Evolutionary conservation across 441 rosid species (phyloP).

Genomic region (Melastoma candidum): DNA sequence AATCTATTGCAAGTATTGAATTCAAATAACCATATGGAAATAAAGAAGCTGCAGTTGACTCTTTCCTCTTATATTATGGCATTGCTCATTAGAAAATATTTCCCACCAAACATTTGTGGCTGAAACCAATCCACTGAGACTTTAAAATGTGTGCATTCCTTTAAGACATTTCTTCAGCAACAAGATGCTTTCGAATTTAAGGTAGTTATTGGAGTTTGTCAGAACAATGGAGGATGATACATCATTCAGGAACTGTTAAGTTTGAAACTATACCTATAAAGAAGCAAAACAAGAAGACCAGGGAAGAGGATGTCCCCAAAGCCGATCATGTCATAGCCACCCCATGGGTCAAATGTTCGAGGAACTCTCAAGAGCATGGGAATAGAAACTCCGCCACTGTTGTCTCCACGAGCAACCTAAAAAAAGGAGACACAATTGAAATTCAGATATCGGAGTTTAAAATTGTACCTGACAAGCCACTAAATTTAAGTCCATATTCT

Average conservation of each 20-base stretch:
- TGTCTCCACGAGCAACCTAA: slow-evolving; percentile 91
- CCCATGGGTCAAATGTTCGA: slow-evolving; percentile 82
- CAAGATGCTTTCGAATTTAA: too few relatives aligned
- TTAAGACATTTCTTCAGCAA: too few relatives aligned
- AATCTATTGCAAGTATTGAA: too few relatives aligned
- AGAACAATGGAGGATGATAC: too few relatives aligned
- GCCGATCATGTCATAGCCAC: slow-evolving; percentile 97
- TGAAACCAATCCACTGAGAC: too few relatives aligned
- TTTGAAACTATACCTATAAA: slow-evolving; percentile 48
- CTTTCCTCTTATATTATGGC: too few relatives aligned
- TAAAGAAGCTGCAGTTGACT: too few relatives aligned
- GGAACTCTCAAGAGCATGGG: slow-evolving; percentile 96
- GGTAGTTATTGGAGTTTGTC: too few relatives aligned
- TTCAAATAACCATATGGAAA: too few relatives aligned
- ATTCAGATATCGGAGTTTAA: neutral
- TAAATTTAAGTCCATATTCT: neutral
- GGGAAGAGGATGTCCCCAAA: slow-evolving; percentile 99
- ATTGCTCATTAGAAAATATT: too few relatives aligned
- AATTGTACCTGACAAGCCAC: neutral
- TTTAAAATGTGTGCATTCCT: too few relatives aligned
- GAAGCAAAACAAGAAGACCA: slow-evolving; percentile 78
- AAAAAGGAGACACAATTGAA: slow-evolving; percentile 11
- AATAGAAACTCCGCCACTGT: slow-evolving; percentile 82
- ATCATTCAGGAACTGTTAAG: neutral
- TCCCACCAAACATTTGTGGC: too few relatives aligned